phyloP scores from a whole-genome alignment of 2,329 filamentous ascomycete genomes.

The Albophoma yamanashiensis region DNA sequence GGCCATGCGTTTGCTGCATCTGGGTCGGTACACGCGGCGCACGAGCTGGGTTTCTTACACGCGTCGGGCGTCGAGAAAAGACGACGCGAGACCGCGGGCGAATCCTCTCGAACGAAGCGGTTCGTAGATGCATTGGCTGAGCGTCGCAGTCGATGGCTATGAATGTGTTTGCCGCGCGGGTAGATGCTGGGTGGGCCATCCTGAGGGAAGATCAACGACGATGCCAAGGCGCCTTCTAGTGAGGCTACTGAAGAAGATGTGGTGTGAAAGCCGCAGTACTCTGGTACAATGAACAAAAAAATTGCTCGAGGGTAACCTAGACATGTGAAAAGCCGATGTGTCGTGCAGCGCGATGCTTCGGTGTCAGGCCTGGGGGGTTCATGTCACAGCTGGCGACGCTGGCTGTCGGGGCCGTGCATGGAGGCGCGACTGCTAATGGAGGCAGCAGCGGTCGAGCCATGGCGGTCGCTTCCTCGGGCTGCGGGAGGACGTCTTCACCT shows the following conservation, averaged over 20 bases:
- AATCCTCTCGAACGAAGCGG: constrained; percentile 9
- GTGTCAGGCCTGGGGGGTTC: neutral
- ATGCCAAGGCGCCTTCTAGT: constrained; percentile 7
- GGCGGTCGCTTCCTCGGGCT: neutral
- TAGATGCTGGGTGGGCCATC: constrained; percentile 20
- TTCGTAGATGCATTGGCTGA: constrained; percentile 3
- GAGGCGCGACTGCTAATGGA: neutral
- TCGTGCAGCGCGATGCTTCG: constrained; percentile 2
- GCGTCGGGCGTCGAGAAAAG: constrained; percentile 13
- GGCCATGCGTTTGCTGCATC: neutral
- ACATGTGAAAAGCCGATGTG: neutral
- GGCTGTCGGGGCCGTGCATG: neutral
- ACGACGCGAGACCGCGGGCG: constrained; percentile 16
- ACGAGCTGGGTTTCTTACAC: constrained; percentile 8
- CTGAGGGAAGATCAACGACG: constrained; percentile 1
- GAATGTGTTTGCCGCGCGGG: constrained; percentile 11
- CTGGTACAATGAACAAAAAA: constrained; percentile 5
- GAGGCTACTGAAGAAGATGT: constrained; percentile 13
- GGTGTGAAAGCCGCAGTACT: constrained; percentile 4
- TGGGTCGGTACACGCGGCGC: constrained; percentile 1
- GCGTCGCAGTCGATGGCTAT: constrained; percentile 8
- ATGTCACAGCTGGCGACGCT: neutral
- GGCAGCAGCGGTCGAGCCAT: neutral
- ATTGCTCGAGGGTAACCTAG: neutral
- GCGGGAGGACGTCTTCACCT: constrained; percentile 16